phyloP scores from a whole-genome alignment of 2,329 filamentous ascomycete genomes.

The Rhinocladiella similis region DNA sequence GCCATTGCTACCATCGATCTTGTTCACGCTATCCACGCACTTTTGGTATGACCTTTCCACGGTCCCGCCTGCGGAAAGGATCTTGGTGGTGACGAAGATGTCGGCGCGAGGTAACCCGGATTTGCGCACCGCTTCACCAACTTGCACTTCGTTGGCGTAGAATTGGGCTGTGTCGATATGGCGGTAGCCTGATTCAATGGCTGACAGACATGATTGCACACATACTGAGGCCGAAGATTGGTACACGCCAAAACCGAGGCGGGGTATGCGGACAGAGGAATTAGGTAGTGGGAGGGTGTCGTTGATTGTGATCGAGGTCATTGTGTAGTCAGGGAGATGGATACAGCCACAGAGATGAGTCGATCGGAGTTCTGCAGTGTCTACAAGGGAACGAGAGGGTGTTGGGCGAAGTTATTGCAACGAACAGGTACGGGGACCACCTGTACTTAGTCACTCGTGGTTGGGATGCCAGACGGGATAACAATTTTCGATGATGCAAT shows the following conservation, averaged over 20 bases:
- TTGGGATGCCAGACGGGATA: background rate
- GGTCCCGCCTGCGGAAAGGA: constrained; percentile 55
- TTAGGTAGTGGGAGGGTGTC: constrained; percentile 54
- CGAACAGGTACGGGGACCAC: background rate
- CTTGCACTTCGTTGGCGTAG: constrained; percentile 68
- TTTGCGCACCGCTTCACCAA: constrained; percentile 62
- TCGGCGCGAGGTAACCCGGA: constrained; percentile 58
- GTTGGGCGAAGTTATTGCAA: background rate
- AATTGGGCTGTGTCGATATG: constrained; percentile 64
- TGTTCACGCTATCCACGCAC: constrained; percentile 62
- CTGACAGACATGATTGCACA: constrained; percentile 58
- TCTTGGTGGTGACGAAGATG: constrained; percentile 71
- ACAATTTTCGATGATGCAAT: constrained; percentile 13
- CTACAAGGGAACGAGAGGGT: background rate
- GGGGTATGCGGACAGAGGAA: constrained; percentile 57
- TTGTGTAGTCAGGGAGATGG: constrained; percentile 27
- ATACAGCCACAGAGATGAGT: background rate
- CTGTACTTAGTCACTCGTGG: background rate
- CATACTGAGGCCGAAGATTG: constrained; percentile 57
- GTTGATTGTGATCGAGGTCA: constrained; percentile 44
- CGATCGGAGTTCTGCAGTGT: too few species aligned
- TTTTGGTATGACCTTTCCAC: constrained; percentile 61
- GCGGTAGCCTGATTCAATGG: constrained; percentile 55
- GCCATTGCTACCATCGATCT: constrained; percentile 57
- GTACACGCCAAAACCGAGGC: constrained; percentile 72